Evolutionary conservation across 2,329 filamentous ascomycete species (phyloP), one percentile per base, ranked within the genome.

Genomic region (Zymoseptoria passerinii): DNA sequence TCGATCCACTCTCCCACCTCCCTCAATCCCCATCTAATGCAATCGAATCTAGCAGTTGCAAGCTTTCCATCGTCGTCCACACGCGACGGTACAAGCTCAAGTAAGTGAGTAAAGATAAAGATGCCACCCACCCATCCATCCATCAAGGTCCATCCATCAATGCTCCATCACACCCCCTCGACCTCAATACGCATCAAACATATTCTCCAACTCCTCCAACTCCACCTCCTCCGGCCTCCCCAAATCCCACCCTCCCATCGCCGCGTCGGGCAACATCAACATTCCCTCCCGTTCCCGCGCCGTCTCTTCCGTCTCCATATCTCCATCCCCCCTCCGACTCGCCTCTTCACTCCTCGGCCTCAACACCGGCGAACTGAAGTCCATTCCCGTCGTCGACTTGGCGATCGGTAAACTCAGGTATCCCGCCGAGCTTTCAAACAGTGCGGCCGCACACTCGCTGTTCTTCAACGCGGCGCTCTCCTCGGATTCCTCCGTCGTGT

Each of bases 141-240:
- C 23, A 23, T 23, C 23, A 23, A 23, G 23, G 23, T 23, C 23
- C 23, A 23, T 23, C 23, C 23, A 23, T 23, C 23, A 16, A 40
- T 40, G 35, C 35, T 40, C 35, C 35, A 16, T 10, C 35, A 10
- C 2, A 3, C 16, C 16, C 35, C 9, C 10, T 40, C 35, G 6
- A 2, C 13, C 7, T 44, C 35, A 72, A 53, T 71, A 73, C 29
- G 66, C 86, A 70, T 89, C 86, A 68, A 96, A 83, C 72, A 96
- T 82, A 67, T 88, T 85, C 70, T 97, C 92, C 27, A 97, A 84
- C 78, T 99, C 94, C 52, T 96, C 90, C 53, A 97, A 83, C 72
- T 95, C 91, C 66, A 97, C 87, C 64, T 85, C 88, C 77, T 97
- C 94, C 1, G 92, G 91, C 71, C 86, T 90, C 71, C 35, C 35